A percentile compares a stretch with the other conserved stretches of the same genome.
Evolutionary conservation across 208 protist species (phyloP).

Genomic region (Leishmania mexicana): DNA sequence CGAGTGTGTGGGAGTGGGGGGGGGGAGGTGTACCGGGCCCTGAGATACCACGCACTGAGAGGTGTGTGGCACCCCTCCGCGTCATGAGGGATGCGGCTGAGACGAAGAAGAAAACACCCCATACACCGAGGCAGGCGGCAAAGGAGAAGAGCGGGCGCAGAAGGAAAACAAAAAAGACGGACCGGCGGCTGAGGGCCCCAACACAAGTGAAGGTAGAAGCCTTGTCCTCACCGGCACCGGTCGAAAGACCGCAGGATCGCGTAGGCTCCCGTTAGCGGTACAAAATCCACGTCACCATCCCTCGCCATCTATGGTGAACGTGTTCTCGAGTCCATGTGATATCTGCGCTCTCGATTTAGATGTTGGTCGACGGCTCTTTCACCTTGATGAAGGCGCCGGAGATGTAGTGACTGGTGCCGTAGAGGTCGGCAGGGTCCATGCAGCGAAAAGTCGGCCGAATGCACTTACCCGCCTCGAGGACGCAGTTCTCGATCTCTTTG

Average conservation of each 20-base stretch:
- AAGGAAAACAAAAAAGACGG: background rate
- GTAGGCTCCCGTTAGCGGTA: too few species aligned
- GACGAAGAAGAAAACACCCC: background rate
- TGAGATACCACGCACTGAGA: too few species aligned
- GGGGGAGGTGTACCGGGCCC: background rate
- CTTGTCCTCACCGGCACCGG: too few species aligned
- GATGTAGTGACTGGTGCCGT: conserved; percentile 22
- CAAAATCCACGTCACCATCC: too few species aligned
- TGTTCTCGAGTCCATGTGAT: too few species aligned
- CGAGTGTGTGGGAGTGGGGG: background rate
- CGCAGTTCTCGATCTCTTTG: conserved; percentile 12
- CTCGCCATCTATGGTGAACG: too few species aligned
- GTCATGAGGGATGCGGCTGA: too few species aligned
- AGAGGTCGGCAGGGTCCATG: conserved; percentile 21
- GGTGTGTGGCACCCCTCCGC: too few species aligned
- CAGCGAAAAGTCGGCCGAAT: conserved; percentile 16
- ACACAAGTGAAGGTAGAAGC: too few species aligned
- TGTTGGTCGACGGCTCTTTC: background rate
- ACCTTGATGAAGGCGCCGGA: background rate
- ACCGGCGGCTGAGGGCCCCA: too few species aligned
- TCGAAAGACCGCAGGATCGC: too few species aligned
- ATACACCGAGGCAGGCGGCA: background rate
- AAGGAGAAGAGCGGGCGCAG: background rate
- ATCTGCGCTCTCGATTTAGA: too few species aligned
- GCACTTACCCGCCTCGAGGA: conserved; percentile 1